Conservation (phyloP, 2,329 filamentous ascomycete species). For the Xylariaceae sp. region DNA sequence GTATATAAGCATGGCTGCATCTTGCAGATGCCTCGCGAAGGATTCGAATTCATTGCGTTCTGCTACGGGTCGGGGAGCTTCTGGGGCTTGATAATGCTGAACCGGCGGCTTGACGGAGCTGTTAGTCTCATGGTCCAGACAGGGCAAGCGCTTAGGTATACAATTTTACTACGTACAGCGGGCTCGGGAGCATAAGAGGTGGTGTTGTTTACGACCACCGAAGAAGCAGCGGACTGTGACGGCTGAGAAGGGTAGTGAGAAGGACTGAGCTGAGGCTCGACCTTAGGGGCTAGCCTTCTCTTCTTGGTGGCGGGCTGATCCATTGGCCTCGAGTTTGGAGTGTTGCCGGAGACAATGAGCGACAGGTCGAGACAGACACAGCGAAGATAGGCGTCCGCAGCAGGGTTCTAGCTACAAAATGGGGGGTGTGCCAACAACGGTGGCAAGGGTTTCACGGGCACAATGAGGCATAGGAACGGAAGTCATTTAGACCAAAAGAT, state of each 20-base stretch:
- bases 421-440: slow-evolving; percentile 12
- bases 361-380: background rate
- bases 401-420: background rate
- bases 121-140: slow-evolving; percentile 12
- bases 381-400: background rate
- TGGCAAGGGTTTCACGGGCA: slow-evolving; percentile 1
- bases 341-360: background rate
- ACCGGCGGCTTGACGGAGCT: slow-evolving; percentile 17
- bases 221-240: background rate
- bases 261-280: slow-evolving; percentile 31
- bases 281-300: slow-evolving; percentile 35
- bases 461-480: slow-evolving; percentile 1
- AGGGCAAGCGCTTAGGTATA: slow-evolving; percentile 1
- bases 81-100: slow-evolving; percentile 28
- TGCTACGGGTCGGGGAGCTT: slow-evolving; percentile 27
- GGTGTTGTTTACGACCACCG: background rate
- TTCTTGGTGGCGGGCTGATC: slow-evolving; percentile 38
- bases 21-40: slow-evolving; percentile 63
- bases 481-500: slow-evolving; percentile 8
- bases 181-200: slow-evolving; percentile 26
- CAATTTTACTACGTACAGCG: slow-evolving; percentile 19
- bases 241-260: slow-evolving; percentile 23
- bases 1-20: slow-evolving; percentile 65
- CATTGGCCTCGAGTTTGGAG: slow-evolving; percentile 18
- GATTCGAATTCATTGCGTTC: slow-evolving; percentile 62